Base-by-base conservation (phyloP, 2,329 filamentous ascomycete genomes). In the Claviceps sp. region DNA sequence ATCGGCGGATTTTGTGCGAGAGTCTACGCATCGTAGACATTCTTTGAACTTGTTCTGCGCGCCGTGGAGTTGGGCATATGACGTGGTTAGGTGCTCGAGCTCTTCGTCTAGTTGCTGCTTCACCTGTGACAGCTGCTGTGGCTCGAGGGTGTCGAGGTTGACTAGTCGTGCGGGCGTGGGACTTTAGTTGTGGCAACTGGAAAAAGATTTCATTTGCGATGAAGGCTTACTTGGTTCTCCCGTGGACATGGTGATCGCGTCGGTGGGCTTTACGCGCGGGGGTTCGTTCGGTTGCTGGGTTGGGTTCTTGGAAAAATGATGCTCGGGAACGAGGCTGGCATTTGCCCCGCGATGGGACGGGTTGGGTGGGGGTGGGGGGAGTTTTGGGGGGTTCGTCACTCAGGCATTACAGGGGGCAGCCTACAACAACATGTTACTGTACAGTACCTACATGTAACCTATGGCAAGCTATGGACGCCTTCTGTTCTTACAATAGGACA, bases 41-140 rank as follows among this genome's bases (percentile, higher is more conserved):
- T 97, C 91, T 52, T 81, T 79, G 73, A 98, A 98, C 67, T 94
- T 95, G 51, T 81, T 78, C 67, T 97, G 93, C 2, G 93, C 93
- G 50, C 84, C 84, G 57, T 90, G 87, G 1, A 98, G 81, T 66
- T 95, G 93, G 49, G 85, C 78, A 72, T 95, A 95, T 9, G 93
- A 97, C 53, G 75, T 79, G 2, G 89, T 94, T 59, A 98, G 81
- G 72, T 97, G 91, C 66, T 95, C 89, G 58, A 98, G 84, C 71
- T 98, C 93, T 63, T 93, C 85, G 67, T 95, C 91, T 59, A 98
- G 84, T 68, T 96, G 91, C 68, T 93, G 89, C 76, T 98, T 96
- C 60, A 98, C 84, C 61, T 89, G 82, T 59, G 82, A 84, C 59
- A 98, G 85, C 71, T 96, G 91, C 59, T 88, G 87, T 26, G 84